Evolutionary conservation across 2,329 filamentous ascomycete species (phyloP).

Genomic region (Berkeleyomyces basicola): DNA sequence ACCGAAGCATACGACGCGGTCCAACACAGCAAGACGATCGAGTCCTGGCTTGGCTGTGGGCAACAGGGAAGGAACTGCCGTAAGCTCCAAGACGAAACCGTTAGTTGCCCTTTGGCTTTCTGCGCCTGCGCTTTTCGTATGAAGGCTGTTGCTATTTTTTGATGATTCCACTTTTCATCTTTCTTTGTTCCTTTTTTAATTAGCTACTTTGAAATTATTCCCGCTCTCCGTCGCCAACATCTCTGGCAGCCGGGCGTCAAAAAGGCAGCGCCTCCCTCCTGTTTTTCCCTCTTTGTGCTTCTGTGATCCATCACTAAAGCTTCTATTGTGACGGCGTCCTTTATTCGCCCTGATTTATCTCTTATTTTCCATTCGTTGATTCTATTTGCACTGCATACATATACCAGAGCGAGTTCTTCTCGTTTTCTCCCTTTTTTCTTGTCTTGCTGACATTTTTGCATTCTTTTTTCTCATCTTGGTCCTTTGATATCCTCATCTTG

Average conservation of each 20-base stretch:
- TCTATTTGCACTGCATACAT: neutral
- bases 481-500: neutral
- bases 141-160: neutral
- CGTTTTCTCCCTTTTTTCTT: neutral
- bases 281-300: neutral
- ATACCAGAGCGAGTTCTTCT: neutral
- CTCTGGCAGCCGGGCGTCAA: neutral
- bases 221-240: neutral
- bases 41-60: too few relatives aligned
- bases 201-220: neutral
- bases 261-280: neutral
- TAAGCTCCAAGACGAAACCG: too few relatives aligned
- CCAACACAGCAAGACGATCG: too few relatives aligned
- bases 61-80: too few relatives aligned
- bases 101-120: neutral
- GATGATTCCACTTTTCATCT: slow-evolving; percentile 2
- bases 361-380: neutral
- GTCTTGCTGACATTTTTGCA: neutral
- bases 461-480: neutral
- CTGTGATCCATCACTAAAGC: neutral
- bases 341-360: neutral
- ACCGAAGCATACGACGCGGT: too few relatives aligned
- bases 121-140: neutral
- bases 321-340: neutral
- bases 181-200: neutral